Evolutionary conservation across 257 asterid genomes (phyloP).

Genomic region (Solanum virginianum): DNA sequence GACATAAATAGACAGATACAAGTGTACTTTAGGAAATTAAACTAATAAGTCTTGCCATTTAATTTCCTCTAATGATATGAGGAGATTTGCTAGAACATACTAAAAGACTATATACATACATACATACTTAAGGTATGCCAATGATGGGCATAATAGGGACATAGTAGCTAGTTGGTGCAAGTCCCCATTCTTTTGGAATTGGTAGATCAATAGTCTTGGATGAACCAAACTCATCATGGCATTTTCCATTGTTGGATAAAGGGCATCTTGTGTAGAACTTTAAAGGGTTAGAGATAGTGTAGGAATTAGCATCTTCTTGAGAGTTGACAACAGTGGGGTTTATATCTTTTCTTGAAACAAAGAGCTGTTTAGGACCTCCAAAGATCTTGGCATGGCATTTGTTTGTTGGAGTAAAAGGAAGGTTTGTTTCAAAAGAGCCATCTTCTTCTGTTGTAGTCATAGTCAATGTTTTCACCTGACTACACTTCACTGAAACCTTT

Average conservation of each 20-base stretch:
- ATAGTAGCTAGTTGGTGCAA: conserved; percentile 75
- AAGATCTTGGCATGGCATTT: conserved; percentile 64
- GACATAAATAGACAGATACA: not conserved
- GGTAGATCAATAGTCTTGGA: conserved; percentile 78
- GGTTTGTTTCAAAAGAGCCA: conserved; percentile 41
- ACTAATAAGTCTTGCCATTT: not conserved
- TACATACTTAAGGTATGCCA: conserved; percentile 56
- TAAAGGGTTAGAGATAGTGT: conserved; percentile 40
- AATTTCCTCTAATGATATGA: not conserved
- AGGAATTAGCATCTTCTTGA: conserved; percentile 17
- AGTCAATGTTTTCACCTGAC: conserved; percentile 31
- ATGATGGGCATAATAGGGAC: conserved; percentile 73
- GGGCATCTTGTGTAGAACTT: conserved; percentile 57
- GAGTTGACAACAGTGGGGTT: conserved; percentile 15
- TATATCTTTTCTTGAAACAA: conserved; percentile 14
- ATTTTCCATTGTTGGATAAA: conserved; percentile 11
- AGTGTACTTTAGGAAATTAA: not conserved
- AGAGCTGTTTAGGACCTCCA: conserved; percentile 67
- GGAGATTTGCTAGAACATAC: not conserved
- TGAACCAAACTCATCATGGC: conserved; percentile 46
- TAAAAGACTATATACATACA: not conserved
- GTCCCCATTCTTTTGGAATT: conserved; percentile 78
- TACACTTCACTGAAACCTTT: conserved; percentile 60
- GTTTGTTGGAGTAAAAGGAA: not conserved
- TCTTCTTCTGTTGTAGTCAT: conserved; percentile 42